Conservation (phyloP, 2,329 filamentous ascomycete species). For the Helotiales sp. region DNA sequence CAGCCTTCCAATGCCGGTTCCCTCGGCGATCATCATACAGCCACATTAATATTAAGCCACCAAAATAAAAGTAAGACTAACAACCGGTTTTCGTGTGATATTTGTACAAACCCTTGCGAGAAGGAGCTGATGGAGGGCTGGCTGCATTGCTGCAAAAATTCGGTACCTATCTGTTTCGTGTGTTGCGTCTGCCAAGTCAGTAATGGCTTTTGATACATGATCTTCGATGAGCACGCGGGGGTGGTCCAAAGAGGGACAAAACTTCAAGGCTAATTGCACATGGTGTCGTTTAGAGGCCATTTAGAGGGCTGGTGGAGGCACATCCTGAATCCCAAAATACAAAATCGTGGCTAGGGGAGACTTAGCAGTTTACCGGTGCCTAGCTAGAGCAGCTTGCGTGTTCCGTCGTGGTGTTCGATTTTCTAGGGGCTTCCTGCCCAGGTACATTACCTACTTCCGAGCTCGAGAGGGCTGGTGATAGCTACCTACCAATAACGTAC, state of each 20-base stretch:
- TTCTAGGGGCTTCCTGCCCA: not conserved
- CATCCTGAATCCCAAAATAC: not conserved
- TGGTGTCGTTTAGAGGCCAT: not conserved
- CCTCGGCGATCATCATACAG: not conserved
- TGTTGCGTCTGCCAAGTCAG: slow-evolving; percentile 14
- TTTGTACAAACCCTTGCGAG: not conserved
- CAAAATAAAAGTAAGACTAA: not conserved
- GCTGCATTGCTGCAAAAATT: not conserved
- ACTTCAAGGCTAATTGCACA: not conserved
- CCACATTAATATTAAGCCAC: slow-evolving; percentile 1
- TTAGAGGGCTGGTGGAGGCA: not conserved
- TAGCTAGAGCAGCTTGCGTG: slow-evolving; percentile 5
- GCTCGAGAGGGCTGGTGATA: not conserved
- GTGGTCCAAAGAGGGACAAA: not conserved
- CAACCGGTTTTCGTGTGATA: slow-evolving; percentile 6
- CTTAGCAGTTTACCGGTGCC: slow-evolving; percentile 6
- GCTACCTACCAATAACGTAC: not conserved
- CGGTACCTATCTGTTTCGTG: slow-evolving; percentile 3
- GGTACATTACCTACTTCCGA: not conserved
- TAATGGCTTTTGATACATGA: slow-evolving; percentile 17
- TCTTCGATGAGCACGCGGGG: slow-evolving; percentile 19
- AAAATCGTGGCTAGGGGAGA: not conserved
- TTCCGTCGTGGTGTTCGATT: not conserved
- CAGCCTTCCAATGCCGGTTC: not conserved
- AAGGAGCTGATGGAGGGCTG: not conserved